These are phyloP conservation scores for Ulvella scutata DNA, from an alignment of 139 green algal species.

Conservation along the genomic window DNA sequence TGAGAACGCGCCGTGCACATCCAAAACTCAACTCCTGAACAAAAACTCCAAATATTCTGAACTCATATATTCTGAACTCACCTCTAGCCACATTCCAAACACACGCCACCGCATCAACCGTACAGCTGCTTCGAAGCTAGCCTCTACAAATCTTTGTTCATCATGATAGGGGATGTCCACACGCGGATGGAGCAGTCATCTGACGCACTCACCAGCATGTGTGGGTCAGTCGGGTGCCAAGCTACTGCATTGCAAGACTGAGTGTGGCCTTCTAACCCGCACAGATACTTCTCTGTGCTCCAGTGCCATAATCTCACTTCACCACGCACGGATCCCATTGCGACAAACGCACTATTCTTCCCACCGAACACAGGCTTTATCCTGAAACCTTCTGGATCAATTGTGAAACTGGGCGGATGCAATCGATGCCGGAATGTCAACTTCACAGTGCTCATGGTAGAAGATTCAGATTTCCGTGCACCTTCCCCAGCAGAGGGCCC, in stretches of 20 bases:
- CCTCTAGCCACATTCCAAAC: too few species aligned
- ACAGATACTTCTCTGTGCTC: constrained; percentile 48
- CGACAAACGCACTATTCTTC: not conserved
- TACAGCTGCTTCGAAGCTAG: too few species aligned
- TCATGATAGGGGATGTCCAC: too few species aligned
- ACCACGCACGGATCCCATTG: not conserved
- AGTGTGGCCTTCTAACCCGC: constrained; percentile 50
- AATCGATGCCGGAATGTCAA: not conserved
- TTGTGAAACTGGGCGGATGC: not conserved
- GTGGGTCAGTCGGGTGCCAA: constrained; percentile 63
- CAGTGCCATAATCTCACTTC: constrained; percentile 79
- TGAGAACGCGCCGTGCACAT: too few species aligned
- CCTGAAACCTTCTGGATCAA: not conserved
- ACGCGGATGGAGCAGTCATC: constrained; percentile 60
- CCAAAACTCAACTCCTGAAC: too few species aligned
- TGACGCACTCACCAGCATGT: constrained; percentile 56
- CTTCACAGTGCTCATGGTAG: not conserved
- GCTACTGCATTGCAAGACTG: constrained; percentile 60
- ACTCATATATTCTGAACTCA: too few species aligned
- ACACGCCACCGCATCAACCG: too few species aligned
- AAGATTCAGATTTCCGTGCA: not conserved
- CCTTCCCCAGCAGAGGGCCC: too few species aligned
- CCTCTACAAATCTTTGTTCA: too few species aligned
- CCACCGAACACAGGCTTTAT: not conserved
- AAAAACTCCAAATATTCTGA: too few species aligned